Evolutionary conservation across 495 filamentous ascomycete genomes (phyloP).

Genomic region (Aspergillus funiculosus): DNA sequence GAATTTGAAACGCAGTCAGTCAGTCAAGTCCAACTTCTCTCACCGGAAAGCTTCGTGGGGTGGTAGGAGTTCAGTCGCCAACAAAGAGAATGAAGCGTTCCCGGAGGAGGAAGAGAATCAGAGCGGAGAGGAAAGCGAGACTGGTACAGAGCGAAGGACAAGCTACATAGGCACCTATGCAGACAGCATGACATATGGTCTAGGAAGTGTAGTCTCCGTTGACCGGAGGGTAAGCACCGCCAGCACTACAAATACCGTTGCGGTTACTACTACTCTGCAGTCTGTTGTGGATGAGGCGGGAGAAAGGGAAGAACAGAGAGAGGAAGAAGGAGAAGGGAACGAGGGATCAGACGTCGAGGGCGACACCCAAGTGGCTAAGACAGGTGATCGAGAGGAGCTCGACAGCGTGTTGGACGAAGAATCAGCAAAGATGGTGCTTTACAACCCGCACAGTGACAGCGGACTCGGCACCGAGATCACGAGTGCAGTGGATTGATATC

Average conservation of each 20-base stretch:
- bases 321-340: slow-evolving; percentile 14
- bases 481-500: slow-evolving; percentile 22
- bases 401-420: slow-evolving; percentile 27
- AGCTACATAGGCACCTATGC: slow-evolving; percentile 47
- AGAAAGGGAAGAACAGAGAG: slow-evolving; percentile 10
- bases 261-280: slow-evolving; percentile 20
- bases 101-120: slow-evolving; percentile 48
- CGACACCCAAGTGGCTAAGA: slow-evolving; percentile 17
- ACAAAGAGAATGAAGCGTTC: slow-evolving; percentile 60
- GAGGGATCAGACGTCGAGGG: slow-evolving; percentile 13
- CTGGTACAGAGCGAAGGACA: slow-evolving; percentile 47
- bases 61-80: slow-evolving; percentile 41
- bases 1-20: slow-evolving; percentile 62
- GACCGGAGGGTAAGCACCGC: slow-evolving; percentile 48
- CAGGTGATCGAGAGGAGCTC: slow-evolving; percentile 13
- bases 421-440: slow-evolving; percentile 32
- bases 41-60: slow-evolving; percentile 73
- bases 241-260: slow-evolving; percentile 36
- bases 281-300: slow-evolving; percentile 14
- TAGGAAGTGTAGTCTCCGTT: slow-evolving; percentile 45
- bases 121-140: slow-evolving; percentile 42
- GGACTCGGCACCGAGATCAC: slow-evolving; percentile 41
- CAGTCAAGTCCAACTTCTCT: slow-evolving; percentile 58
- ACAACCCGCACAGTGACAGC: slow-evolving; percentile 39
- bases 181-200: slow-evolving; percentile 45